phyloP scores from a whole-genome alignment of 257 asterid genomes.

The Solanum clarkiae region DNA sequence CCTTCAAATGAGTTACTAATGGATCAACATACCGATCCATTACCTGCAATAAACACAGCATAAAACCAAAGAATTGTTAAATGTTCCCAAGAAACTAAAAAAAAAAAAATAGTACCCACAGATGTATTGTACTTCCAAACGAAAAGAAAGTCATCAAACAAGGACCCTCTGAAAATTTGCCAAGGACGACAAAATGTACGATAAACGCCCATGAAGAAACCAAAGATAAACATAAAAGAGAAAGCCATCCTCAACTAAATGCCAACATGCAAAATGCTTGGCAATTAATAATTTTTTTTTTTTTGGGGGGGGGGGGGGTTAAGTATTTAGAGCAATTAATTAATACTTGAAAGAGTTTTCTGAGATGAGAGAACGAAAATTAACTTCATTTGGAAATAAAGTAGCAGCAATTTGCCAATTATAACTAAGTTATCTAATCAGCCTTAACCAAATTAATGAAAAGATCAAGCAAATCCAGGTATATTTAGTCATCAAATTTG shows the following conservation, averaged over 20 bases:
- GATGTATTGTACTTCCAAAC: background rate
- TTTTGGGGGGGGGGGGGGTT: background rate
- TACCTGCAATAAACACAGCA: conserved; percentile 35
- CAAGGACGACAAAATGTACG: background rate
- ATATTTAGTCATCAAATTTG: background rate
- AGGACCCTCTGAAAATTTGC: background rate
- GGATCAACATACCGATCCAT: conserved; percentile 99
- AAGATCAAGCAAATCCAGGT: background rate
- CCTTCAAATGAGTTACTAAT: conserved; percentile 72
- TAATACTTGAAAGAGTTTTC: background rate
- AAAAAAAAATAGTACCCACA: background rate
- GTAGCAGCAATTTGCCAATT: background rate
- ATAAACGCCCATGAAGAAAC: background rate
- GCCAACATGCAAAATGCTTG: background rate
- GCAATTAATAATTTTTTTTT: background rate
- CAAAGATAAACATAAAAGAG: background rate
- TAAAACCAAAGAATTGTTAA: background rate
- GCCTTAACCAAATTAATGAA: background rate
- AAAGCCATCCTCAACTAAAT: background rate
- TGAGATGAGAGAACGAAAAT: background rate
- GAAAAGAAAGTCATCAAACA: background rate
- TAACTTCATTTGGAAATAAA: background rate
- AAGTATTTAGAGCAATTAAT: background rate
- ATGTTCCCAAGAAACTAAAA: background rate
- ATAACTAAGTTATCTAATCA: background rate